Percentiles rank a stretch among this genome's conserved stretches.
These are phyloP conservation scores for Neurospora africana DNA, from an alignment of 495 filamentous ascomycete species.

Conservation along the genomic window DNA sequence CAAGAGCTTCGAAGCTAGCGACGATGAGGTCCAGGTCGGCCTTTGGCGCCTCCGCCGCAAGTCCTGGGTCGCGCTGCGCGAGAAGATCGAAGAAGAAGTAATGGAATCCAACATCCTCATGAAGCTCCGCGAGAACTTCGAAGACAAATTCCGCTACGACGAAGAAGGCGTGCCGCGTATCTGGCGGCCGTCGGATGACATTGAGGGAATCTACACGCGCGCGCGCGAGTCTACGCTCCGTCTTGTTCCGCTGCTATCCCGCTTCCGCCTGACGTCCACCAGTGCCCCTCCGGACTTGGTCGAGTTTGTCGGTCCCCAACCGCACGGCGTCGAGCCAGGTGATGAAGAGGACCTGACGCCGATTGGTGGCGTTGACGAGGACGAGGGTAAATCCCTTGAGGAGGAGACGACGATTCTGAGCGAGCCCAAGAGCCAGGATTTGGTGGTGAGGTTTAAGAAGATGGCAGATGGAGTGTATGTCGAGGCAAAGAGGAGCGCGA, in stretches of 20 bases:
- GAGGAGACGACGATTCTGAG: conserved; percentile 92
- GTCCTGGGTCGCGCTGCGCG: conserved; percentile 81
- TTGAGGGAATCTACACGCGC: conserved; percentile 85
- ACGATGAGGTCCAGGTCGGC: conserved; percentile 86
- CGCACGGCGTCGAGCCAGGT: conserved; percentile 61
- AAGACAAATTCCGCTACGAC: conserved; percentile 98
- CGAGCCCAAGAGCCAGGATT: conserved; percentile 77
- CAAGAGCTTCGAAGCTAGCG: conserved; percentile 81
- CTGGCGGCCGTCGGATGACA: conserved; percentile 95
- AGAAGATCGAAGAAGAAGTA: conserved; percentile 93
- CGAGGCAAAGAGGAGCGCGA: conserved; percentile 91
- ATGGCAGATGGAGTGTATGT: conserved; percentile 94
- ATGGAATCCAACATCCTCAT: conserved; percentile 93
- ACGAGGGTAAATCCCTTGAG: conserved; percentile 83
- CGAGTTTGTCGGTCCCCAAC: conserved; percentile 70
- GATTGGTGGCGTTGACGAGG: conserved; percentile 84
- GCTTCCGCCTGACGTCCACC: conserved; percentile 64
- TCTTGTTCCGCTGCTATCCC: conserved; percentile 78
- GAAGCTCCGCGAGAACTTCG: conserved; percentile 95
- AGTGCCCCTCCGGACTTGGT: conserved; percentile 67
- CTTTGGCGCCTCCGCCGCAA: conserved; percentile 87
- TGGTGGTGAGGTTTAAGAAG: conserved; percentile 94
- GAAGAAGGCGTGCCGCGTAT: conserved; percentile 89
- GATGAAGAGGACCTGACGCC: conserved; percentile 83
- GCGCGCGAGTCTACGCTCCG: conserved; percentile 84